Evolutionary conservation across 2,329 filamentous ascomycete species (phyloP).

Genomic region (Chaetomium sp.): DNA sequence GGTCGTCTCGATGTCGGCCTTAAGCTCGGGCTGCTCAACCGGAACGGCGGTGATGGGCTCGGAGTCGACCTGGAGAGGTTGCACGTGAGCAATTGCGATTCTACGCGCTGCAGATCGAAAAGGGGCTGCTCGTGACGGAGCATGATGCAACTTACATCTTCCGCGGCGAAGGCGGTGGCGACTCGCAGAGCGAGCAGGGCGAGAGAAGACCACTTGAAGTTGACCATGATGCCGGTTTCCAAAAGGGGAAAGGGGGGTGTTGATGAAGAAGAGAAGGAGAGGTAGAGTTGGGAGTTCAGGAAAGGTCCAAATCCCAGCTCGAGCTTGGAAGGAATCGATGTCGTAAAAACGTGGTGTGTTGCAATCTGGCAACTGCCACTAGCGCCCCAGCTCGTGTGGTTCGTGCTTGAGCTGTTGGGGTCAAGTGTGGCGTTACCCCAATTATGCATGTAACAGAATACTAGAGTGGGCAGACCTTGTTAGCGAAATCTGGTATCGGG

Average conservation of each 20-base stretch:
- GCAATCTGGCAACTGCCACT: slow-evolving; percentile 37
- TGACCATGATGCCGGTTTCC: slow-evolving; percentile 62
- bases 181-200: slow-evolving; percentile 71
- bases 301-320: slow-evolving; percentile 23
- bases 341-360: slow-evolving; percentile 31
- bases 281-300: slow-evolving; percentile 17
- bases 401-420: slow-evolving; percentile 10
- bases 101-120: neutral
- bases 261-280: slow-evolving; percentile 22
- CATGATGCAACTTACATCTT: slow-evolving; percentile 54
- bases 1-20: slow-evolving; percentile 65
- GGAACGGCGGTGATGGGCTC: slow-evolving; percentile 31
- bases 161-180: slow-evolving; percentile 64
- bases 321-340: slow-evolving; percentile 22
- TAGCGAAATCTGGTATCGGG: neutral
- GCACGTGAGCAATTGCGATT: slow-evolving; percentile 13
- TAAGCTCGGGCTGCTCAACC: slow-evolving; percentile 50
- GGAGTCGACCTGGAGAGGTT: slow-evolving; percentile 29
- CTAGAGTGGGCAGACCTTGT: neutral
- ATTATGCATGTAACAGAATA: slow-evolving; percentile 29
- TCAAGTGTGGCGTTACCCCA: slow-evolving; percentile 20
- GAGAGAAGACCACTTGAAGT: slow-evolving; percentile 70
- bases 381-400: slow-evolving; percentile 19
- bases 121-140: neutral
- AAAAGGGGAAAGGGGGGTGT: slow-evolving; percentile 21